Percentiles rank a stretch among this genome's conserved stretches.
phyloP scores from a whole-genome alignment of 2,329 filamentous ascomycete genomes.

The Verticillium klebahnii region DNA sequence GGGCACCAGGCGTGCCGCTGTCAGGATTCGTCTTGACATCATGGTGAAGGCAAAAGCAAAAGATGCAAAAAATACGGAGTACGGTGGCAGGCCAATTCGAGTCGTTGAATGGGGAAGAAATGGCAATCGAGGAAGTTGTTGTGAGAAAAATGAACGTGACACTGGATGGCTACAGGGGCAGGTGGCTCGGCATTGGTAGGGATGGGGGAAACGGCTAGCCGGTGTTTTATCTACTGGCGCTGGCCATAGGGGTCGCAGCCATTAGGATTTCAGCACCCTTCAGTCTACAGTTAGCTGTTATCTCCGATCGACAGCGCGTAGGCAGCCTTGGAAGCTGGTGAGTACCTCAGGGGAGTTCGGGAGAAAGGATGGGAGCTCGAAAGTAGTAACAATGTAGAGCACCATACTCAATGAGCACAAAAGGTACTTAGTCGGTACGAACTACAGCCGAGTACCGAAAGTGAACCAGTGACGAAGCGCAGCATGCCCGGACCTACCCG shows the following conservation, averaged over 20 bases:
- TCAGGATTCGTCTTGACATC: constrained; percentile 38
- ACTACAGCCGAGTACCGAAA: background rate
- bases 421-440: background rate
- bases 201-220: background rate
- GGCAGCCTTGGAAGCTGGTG: background rate
- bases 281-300: too few relatives aligned
- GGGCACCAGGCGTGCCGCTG: constrained; percentile 37
- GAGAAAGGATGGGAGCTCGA: background rate
- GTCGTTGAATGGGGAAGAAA: background rate
- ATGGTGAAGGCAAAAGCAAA: constrained; percentile 22
- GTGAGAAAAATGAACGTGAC: background rate
- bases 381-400: background rate
- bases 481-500: background rate
- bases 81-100: background rate
- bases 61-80: too few relatives aligned
- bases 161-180: background rate
- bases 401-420: accelerated
- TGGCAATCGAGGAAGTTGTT: background rate
- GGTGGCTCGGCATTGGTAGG: background rate
- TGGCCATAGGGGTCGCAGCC: too few relatives aligned
- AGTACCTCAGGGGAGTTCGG: background rate
- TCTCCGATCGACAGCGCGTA: too few relatives aligned
- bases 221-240: too few relatives aligned
- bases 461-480: background rate
- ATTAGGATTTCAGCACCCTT: too few relatives aligned